Evolutionary conservation across 306 rosid species (phyloP).

Genomic region (Gastrolobium villosum): DNA sequence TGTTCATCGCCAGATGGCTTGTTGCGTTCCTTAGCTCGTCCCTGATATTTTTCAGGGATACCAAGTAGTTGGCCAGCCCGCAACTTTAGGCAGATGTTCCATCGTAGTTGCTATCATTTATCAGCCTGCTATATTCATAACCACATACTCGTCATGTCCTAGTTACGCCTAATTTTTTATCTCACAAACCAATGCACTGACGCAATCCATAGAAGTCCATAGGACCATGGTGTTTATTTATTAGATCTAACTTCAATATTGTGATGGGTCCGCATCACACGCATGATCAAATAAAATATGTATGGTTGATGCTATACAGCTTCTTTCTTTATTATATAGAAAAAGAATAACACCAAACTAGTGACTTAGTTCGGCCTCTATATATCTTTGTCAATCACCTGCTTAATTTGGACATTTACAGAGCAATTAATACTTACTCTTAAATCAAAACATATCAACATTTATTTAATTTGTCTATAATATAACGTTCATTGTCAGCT

Average conservation of each 20-base stretch:
- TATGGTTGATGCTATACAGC: background rate
- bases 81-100: conserved; percentile 21
- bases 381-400: background rate
- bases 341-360: background rate
- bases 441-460: background rate
- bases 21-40: background rate
- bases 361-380: background rate
- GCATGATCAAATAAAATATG: conserved; percentile 8
- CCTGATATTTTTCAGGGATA: conserved; percentile 28
- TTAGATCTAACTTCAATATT: conserved; percentile 11
- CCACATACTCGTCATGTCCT: background rate
- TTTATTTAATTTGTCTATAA: background rate
- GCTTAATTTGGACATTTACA: conserved; percentile 21
- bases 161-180: background rate
- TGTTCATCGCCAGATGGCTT: background rate
- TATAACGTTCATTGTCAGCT: background rate
- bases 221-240: background rate
- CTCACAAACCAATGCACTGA: conserved; percentile 1
- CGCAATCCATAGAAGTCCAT: background rate
- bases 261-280: too few relatives aligned
- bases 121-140: background rate
- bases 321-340: background rate
- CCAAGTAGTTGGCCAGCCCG: conserved; percentile 18
- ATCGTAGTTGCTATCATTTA: conserved; percentile 1
- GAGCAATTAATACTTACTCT: conserved; percentile 17